Evolutionary conservation across 352 stramenopile genomes (phyloP).

Genomic region (Phytophthora cactorum): DNA sequence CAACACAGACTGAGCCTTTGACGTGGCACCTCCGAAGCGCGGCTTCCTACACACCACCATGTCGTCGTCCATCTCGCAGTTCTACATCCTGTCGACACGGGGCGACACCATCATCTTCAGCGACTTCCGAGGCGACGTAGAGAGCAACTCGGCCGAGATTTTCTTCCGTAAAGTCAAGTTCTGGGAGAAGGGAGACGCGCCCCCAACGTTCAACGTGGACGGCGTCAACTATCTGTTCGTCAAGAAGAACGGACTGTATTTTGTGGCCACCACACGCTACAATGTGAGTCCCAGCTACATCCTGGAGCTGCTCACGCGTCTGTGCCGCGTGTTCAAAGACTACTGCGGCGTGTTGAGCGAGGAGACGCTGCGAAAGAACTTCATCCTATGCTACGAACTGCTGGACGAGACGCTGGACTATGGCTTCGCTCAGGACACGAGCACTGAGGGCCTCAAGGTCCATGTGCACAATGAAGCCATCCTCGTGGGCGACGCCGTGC

Average conservation of each 20-base stretch:
- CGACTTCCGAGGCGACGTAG: constrained; percentile 94
- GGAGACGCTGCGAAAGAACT: constrained; percentile 99
- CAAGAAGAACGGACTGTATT: constrained; percentile 98
- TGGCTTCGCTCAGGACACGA: constrained; percentile 98
- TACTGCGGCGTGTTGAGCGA: constrained; percentile 99
- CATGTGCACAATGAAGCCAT: constrained; percentile 99
- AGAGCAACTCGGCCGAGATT: constrained; percentile 92
- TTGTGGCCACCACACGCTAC: constrained; percentile 96
- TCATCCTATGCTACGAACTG: constrained; percentile 99
- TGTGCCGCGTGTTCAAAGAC: constrained; percentile 99
- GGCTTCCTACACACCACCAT: constrained; percentile 4
- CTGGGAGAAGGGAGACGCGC: constrained; percentile 96
- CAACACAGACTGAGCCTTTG: constrained; percentile 20
- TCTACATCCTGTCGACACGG: constrained; percentile 98
- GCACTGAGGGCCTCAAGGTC: constrained; percentile 97
- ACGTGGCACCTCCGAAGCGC: constrained; percentile 21
- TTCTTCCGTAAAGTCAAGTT: constrained; percentile 99
- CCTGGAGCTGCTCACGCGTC: constrained; percentile 95
- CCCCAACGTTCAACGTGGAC: constrained; percentile 97
- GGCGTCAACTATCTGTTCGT: constrained; percentile 98
- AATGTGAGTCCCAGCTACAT: constrained; percentile 97
- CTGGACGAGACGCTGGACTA: constrained; percentile 99
- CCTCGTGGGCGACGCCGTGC: constrained; percentile 83
- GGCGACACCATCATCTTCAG: constrained; percentile 99
- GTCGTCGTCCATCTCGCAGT: constrained; percentile 94